Percentiles rank a stretch among this genome's conserved stretches.
phyloP scores from a whole-genome alignment of 352 stramenopile genomes.

The Globisporangium megalacanthum region DNA sequence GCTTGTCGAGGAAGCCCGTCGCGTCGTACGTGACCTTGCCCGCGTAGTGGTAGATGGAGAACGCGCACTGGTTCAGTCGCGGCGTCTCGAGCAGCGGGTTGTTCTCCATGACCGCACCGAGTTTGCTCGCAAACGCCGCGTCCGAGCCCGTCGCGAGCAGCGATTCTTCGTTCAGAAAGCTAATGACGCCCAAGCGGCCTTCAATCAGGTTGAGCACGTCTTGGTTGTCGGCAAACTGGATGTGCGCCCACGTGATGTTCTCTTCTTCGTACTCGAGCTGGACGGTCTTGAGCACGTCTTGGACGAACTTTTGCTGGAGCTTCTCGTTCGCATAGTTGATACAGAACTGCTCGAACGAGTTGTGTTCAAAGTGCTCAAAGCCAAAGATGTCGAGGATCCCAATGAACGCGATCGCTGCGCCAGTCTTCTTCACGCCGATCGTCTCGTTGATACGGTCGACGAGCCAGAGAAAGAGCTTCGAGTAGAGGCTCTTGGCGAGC shows the following conservation, averaged over 20 bases:
- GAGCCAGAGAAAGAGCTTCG: slow-evolving; percentile 90
- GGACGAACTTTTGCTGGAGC: slow-evolving; percentile 85
- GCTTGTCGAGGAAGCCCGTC: slow-evolving; percentile 94
- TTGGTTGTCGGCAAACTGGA: slow-evolving; percentile 89
- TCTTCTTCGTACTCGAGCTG: slow-evolving; percentile 96
- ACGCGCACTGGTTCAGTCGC: slow-evolving; percentile 83
- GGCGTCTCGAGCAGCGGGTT: slow-evolving; percentile 81
- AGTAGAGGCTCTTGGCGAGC: slow-evolving; percentile 93
- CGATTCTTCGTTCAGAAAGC: slow-evolving; percentile 87
- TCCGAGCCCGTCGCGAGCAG: slow-evolving; percentile 84
- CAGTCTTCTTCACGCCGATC: slow-evolving; percentile 35
- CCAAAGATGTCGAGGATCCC: slow-evolving; percentile 99
- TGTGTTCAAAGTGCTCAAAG: slow-evolving; percentile 98
- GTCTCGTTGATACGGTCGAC: slow-evolving; percentile 90
- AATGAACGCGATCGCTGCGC: slow-evolving; percentile 66
- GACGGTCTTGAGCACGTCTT: slow-evolving; percentile 89
- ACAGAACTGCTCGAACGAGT: slow-evolving; percentile 86
- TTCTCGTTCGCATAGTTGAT: slow-evolving; percentile 86
- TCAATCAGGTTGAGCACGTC: slow-evolving; percentile 86
- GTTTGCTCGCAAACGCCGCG: slow-evolving; percentile 83
- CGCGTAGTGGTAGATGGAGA: slow-evolving; percentile 91
- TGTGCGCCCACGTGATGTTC: slow-evolving; percentile 88
- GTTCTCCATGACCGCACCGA: slow-evolving; percentile 76
- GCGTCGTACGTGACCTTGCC: slow-evolving; percentile 93
- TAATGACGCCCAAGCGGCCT: slow-evolving; percentile 85